Evolutionary conservation across 169 alveolate genomes (phyloP).

Genomic region (Cryptosporidium sp.): DNA sequence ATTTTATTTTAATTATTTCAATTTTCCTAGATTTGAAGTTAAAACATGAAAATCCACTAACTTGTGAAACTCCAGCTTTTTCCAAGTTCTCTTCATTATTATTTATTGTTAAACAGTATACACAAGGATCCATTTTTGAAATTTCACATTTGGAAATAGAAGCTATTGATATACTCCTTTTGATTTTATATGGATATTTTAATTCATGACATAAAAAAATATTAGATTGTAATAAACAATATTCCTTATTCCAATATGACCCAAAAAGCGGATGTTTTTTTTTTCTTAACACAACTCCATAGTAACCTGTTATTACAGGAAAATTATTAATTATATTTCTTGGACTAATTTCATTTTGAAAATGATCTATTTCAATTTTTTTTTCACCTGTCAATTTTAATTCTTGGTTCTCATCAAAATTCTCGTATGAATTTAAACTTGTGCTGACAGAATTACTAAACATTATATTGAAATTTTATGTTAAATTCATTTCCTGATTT

Average conservation of each 20-base stretch:
- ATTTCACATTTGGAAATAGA: slow-evolving; percentile 46
- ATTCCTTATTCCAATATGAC: slow-evolving; percentile 66
- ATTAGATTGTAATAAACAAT: slow-evolving; percentile 63
- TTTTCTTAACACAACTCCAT: slow-evolving; percentile 53
- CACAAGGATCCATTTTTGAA: slow-evolving; percentile 71
- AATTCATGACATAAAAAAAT: slow-evolving; percentile 57
- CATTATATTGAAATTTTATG: neutral
- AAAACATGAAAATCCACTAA: neutral
- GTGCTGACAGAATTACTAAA: neutral
- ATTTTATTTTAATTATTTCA: slow-evolving; percentile 44
- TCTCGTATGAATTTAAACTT: neutral
- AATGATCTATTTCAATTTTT: neutral
- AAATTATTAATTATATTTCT: slow-evolving; percentile 37
- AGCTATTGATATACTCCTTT: slow-evolving; percentile 59
- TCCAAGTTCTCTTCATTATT: slow-evolving; percentile 2
- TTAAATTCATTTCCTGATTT: neutral
- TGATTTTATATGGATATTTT: slow-evolving; percentile 58
- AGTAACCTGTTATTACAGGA: slow-evolving; percentile 55
- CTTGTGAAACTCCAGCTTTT: neutral
- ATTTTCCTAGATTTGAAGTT: neutral
- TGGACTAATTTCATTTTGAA: slow-evolving; percentile 13
- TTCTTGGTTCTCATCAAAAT: neutral
- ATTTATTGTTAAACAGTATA: slow-evolving; percentile 22
- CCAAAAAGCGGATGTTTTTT: slow-evolving; percentile 53
- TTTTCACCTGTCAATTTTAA: neutral